These are phyloP conservation scores for Cercospora berteroae DNA, from an alignment of 2,329 filamentous ascomycete genomes.

Conservation along the genomic window DNA sequence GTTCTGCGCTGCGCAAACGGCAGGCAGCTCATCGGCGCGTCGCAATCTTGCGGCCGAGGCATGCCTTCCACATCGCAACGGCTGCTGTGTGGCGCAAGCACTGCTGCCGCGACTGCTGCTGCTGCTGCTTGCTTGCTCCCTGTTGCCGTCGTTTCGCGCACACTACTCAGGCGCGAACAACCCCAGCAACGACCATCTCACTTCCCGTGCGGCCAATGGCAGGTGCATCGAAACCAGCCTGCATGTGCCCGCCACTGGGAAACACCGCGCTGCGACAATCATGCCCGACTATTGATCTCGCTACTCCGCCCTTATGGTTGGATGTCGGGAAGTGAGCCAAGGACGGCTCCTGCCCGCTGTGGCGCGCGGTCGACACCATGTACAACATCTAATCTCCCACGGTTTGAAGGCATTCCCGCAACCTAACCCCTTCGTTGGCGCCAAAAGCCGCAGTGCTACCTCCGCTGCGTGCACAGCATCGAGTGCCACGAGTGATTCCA, in stretches of 20 bases:
- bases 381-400: conserved; percentile 1
- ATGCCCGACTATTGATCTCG: background rate
- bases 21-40: background rate
- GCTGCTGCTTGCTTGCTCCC: background rate
- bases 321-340: background rate
- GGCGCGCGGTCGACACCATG: background rate
- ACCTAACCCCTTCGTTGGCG: background rate
- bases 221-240: background rate
- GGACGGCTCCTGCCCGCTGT: background rate
- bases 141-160: background rate
- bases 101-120: background rate
- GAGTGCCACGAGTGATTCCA: background rate
- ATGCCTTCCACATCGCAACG: background rate
- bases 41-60: background rate
- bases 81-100: background rate
- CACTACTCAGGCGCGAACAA: background rate
- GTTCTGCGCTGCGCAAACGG: background rate
- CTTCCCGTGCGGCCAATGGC: conserved; percentile 1
- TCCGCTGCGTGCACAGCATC: background rate
- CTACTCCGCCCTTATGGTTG: background rate
- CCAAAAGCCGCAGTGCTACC: background rate
- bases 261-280: background rate
- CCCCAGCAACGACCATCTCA: background rate
- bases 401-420: conserved; percentile 1
- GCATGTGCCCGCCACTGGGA: background rate